These are phyloP conservation scores for Cystofilobasidium capitatum DNA, from an alignment of 768 basidiomycete species.

Conservation along the genomic window DNA sequence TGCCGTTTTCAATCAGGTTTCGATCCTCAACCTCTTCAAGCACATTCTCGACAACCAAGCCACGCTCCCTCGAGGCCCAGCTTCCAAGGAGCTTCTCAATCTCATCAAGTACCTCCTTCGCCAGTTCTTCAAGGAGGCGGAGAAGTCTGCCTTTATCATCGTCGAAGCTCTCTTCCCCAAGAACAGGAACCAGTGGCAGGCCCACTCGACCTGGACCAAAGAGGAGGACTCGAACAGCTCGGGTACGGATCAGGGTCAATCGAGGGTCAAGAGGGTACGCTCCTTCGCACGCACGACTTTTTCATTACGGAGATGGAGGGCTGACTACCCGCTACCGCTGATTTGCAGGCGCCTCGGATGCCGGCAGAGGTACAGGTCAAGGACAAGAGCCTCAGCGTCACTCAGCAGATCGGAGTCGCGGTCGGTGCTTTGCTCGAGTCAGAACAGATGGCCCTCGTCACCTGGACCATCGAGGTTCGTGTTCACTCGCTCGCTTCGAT, in stretches of 20 bases:
- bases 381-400: slow-evolving; percentile 63
- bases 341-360: slow-evolving; percentile 16
- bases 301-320: slow-evolving; percentile 27
- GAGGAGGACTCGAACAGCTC: slow-evolving; percentile 10
- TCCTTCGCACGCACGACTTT: neutral
- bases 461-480: slow-evolving; percentile 73
- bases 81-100: slow-evolving; percentile 70
- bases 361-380: slow-evolving; percentile 62
- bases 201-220: slow-evolving; percentile 61
- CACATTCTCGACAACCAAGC: slow-evolving; percentile 70
- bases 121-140: slow-evolving; percentile 85
- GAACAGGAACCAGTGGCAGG: slow-evolving; percentile 76
- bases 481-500: neutral
- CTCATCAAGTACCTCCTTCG: slow-evolving; percentile 79
- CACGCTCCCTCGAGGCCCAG: slow-evolving; percentile 59
- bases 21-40: slow-evolving; percentile 80
- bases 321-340: too few relatives aligned
- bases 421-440: slow-evolving; percentile 63
- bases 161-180: slow-evolving; percentile 67
- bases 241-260: slow-evolving; percentile 8
- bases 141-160: slow-evolving; percentile 73
- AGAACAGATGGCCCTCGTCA: slow-evolving; percentile 55
- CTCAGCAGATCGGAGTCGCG: slow-evolving; percentile 78
- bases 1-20: slow-evolving; percentile 51
- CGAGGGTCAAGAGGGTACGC: slow-evolving; percentile 19